These are phyloP conservation scores for Leucoagaricus sp. DNA, from an alignment of 1,284 basidiomycete species.

Conservation along the genomic window DNA sequence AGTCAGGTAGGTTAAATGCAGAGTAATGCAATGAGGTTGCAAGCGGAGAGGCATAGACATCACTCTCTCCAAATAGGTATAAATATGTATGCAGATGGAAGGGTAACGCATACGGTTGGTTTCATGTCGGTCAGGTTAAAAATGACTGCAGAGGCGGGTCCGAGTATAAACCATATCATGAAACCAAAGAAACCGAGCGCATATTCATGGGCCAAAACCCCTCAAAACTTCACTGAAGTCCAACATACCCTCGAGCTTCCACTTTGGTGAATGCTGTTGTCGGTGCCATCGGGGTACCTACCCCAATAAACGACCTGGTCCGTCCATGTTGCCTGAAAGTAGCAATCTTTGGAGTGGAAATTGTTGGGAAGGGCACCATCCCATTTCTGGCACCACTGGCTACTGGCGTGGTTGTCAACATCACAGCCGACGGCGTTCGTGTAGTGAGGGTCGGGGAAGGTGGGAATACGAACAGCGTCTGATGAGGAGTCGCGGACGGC, in stretches of 20 bases:
- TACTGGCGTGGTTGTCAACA: slow-evolving; percentile 58
- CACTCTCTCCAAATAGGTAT: slow-evolving; percentile 7
- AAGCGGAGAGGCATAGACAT: not conserved
- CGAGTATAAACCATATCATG: not conserved
- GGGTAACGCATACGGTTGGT: not conserved
- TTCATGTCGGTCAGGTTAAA: not conserved
- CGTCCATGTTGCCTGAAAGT: slow-evolving; percentile 66
- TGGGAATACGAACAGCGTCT: slow-evolving; percentile 83
- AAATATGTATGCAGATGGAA: slow-evolving; percentile 4
- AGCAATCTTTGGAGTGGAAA: slow-evolving; percentile 72
- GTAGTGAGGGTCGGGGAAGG: slow-evolving; percentile 69
- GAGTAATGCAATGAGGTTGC: not conserved
- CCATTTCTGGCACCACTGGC: slow-evolving; percentile 19
- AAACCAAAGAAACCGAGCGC: not conserved
- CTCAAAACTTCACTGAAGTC: slow-evolving; percentile 38
- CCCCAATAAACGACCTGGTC: slow-evolving; percentile 69
- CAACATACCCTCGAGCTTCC: slow-evolving; percentile 76
- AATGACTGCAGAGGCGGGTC: too few relatives aligned
- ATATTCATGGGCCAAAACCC: not conserved
- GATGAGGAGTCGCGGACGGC: slow-evolving; percentile 41
- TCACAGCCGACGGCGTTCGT: slow-evolving; percentile 74
- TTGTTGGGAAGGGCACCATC: slow-evolving; percentile 57
- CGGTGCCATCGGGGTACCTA: slow-evolving; percentile 66
- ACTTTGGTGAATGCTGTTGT: slow-evolving; percentile 83
- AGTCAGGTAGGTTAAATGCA: not conserved